Conservation (phyloP, 2,329 filamentous ascomycete species). For the Ophiocordyceps camponoti-rufipedis region DNA sequence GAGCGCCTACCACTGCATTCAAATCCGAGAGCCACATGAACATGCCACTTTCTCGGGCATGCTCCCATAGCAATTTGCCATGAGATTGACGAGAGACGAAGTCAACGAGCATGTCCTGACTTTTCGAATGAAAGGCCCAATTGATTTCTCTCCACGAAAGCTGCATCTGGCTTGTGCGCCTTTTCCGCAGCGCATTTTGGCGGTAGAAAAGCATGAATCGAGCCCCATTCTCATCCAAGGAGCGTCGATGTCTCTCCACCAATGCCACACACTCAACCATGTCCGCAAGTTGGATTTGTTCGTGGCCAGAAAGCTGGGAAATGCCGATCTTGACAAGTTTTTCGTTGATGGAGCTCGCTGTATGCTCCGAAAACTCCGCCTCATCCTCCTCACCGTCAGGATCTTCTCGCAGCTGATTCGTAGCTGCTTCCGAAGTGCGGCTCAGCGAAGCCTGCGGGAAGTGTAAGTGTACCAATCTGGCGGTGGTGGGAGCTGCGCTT, state of each 20-base stretch:
- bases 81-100: slow-evolving; percentile 68
- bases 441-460: background rate
- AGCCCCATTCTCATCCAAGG: slow-evolving; percentile 78
- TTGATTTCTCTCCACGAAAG: slow-evolving; percentile 66
- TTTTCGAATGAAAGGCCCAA: slow-evolving; percentile 69
- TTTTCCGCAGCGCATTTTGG: slow-evolving; percentile 55
- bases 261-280: slow-evolving; percentile 71
- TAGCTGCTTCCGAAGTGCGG: slow-evolving; percentile 9
- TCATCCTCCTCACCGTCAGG: slow-evolving; percentile 35
- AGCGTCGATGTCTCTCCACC: slow-evolving; percentile 72
- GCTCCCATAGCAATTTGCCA: slow-evolving; percentile 64
- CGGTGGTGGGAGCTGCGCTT: background rate
- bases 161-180: slow-evolving; percentile 42
- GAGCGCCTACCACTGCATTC: slow-evolving; percentile 47
- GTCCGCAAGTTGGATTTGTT: slow-evolving; percentile 72
- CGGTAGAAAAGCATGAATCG: slow-evolving; percentile 79
- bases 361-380: slow-evolving; percentile 50
- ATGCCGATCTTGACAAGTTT: slow-evolving; percentile 58
- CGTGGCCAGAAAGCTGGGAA: slow-evolving; percentile 63
- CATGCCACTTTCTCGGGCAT: slow-evolving; percentile 71
- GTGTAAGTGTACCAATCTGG: too few species aligned
- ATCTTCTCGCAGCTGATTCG: background rate
- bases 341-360: slow-evolving; percentile 54
- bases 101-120: slow-evolving; percentile 79
- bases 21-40: slow-evolving; percentile 88